Evolutionary conservation across 495 filamentous ascomycete genomes (phyloP).

Genomic region (Entonaema liquescens): DNA sequence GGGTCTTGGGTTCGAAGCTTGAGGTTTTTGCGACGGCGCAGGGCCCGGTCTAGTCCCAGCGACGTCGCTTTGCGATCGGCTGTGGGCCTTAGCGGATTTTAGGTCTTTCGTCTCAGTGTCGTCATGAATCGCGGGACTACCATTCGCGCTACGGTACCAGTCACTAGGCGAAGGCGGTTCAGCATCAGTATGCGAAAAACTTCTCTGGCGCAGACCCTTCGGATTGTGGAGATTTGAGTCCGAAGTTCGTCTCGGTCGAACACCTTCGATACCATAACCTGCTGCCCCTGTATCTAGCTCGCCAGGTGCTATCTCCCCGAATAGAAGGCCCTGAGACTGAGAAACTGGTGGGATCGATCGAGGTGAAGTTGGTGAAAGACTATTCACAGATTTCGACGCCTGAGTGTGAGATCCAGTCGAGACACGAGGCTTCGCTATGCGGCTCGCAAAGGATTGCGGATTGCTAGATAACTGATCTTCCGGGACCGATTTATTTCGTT

Average conservation of each 20-base stretch:
- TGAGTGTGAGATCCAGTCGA: conserved; percentile 48
- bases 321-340: conserved; percentile 52
- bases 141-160: conserved; percentile 58
- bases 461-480: conserved; percentile 57
- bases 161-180: conserved; percentile 62
- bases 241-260: conserved; percentile 54
- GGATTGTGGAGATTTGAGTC: conserved; percentile 54
- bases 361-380: conserved; percentile 46
- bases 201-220: conserved; percentile 50
- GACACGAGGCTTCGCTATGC: conserved; percentile 58
- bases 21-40: conserved; percentile 36
- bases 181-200: conserved; percentile 55
- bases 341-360: conserved; percentile 40
- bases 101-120: conserved; percentile 44
- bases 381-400: conserved; percentile 57
- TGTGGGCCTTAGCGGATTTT: conserved; percentile 50
- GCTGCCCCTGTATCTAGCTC: conserved; percentile 51
- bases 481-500: conserved; percentile 50
- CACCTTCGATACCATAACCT: conserved; percentile 59
- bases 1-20: conserved; percentile 33
- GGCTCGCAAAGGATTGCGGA: conserved; percentile 62
- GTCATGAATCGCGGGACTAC: conserved; percentile 44
- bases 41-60: conserved; percentile 51
- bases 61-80: conserved; percentile 60
- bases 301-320: conserved; percentile 61